Conservation (phyloP, 805 yeast genomes). For the Cephaloascus fragrans region DNA sequence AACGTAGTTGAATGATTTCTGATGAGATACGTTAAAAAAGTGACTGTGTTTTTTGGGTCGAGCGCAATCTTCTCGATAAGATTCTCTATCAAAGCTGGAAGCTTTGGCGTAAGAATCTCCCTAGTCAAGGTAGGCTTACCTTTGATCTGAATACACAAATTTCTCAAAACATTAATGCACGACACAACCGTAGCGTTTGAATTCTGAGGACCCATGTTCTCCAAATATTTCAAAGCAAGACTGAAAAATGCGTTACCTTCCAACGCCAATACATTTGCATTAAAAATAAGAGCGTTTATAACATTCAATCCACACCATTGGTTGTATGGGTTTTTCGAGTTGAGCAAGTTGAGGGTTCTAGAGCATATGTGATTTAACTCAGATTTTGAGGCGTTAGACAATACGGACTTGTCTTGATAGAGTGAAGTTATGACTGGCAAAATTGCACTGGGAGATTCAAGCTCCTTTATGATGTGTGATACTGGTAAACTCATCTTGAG, state of each 20-base stretch:
- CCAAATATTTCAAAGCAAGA: conserved; percentile 30
- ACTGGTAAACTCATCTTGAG: background rate
- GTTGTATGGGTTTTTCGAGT: conserved; percentile 17
- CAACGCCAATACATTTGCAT: conserved; percentile 25
- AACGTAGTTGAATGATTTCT: conserved; percentile 66
- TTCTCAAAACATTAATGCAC: conserved; percentile 28
- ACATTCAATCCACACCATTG: conserved; percentile 24
- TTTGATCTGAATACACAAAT: conserved; percentile 39
- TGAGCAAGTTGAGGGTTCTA: conserved; percentile 15
- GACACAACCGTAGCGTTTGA: conserved; percentile 23
- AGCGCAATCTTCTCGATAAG: conserved; percentile 31
- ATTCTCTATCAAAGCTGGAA: conserved; percentile 49
- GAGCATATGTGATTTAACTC: conserved; percentile 43
- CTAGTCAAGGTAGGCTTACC: conserved; percentile 81
- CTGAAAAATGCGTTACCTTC: conserved; percentile 30
- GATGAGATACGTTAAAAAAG: conserved; percentile 28
- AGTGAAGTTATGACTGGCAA: conserved; percentile 22
- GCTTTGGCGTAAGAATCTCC: conserved; percentile 72
- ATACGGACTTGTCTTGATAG: conserved; percentile 16
- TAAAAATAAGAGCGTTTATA: conserved; percentile 15
- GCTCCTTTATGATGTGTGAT: background rate
- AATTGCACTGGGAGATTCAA: conserved; percentile 4
- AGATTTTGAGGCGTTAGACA: conserved; percentile 33
- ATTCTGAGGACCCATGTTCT: conserved; percentile 24
- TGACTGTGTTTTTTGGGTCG: conserved; percentile 22